These are phyloP conservation scores for Mentha longifolia DNA, from an alignment of 257 asterid genomes.

Conservation along the genomic window DNA sequence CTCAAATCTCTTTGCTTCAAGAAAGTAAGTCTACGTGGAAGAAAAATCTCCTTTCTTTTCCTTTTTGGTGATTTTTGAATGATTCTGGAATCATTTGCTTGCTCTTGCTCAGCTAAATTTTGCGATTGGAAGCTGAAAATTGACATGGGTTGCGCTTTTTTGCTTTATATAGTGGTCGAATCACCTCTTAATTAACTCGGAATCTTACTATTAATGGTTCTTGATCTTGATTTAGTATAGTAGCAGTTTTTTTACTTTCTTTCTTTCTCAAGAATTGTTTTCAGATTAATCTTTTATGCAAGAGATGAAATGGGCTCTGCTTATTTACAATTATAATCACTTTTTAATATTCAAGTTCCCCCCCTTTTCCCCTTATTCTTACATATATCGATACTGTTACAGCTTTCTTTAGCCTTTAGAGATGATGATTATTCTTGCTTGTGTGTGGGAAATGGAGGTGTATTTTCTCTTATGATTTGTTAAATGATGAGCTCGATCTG, in stretches of 20 bases:
- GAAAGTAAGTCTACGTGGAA: conserved; percentile 38
- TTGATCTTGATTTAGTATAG: conserved; percentile 6
- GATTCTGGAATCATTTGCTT: not conserved
- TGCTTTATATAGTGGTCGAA: not conserved
- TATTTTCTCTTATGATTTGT: not conserved
- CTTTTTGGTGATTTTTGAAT: not conserved
- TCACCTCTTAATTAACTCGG: not conserved
- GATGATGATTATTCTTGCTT: no score
- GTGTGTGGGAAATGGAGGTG: no score
- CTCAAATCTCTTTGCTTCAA: not conserved
- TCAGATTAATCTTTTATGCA: not conserved
- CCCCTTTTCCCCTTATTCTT: no score
- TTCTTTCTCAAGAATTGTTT: not conserved
- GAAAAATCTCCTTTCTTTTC: not conserved
- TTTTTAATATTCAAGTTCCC: no score
- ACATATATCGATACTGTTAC: no score
- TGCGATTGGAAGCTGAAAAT: conserved; percentile 21
- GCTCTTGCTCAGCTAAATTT: not conserved
- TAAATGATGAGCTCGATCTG: not conserved
- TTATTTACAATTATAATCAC: not conserved
- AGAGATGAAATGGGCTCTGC: not conserved
- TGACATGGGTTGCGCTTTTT: conserved; percentile 16
- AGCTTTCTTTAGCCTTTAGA: no score
- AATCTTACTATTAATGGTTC: conserved; percentile 1
- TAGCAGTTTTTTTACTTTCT: not conserved